Base-by-base conservation (phyloP, 2,329 filamentous ascomycete species). In the Xylaria sp. region DNA sequence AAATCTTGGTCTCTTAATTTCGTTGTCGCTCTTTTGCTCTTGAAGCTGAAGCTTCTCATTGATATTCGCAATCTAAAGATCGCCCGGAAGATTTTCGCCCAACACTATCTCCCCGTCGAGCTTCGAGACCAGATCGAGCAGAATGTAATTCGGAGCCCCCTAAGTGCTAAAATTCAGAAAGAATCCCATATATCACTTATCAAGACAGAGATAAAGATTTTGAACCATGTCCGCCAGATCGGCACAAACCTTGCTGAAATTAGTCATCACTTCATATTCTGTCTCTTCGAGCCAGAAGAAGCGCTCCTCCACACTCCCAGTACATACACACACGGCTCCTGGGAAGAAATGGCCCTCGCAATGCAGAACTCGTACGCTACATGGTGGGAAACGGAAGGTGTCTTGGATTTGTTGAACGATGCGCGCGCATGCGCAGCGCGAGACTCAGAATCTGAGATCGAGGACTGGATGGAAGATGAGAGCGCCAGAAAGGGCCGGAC, bases 31-130 rank as follows among this genome's bases (percentile, higher is more conserved):
- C 21, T 65, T 19, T 19, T 71, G 19, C 61, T 73, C 3, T 61
- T 73, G 8, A 73, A 73, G 54, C 41, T 73, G 7, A 71, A 72
- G 54, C 58, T 74, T 33, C 63, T 72, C 31, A 37, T 73, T 38
- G 72, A 74, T 41, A 51, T 73, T 38, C 63, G 67, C 60, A 67
- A 68, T 52, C 13, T 73, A 6, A 68, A 68, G 51, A 40, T 68
- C 53, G 35, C 55, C 13, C 64, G 70, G n/a, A 67, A 68, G 35
- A 27, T 67, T 33, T 25, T 69, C 15, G 27, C 54, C 25, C 43
- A 46, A 59, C 54, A 52, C 41, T 58, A 38, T 11, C 60, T 72
- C 19, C 69, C 67, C 15, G 7, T 41, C 15, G 65, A 70, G 48
- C 60, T 72, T 43, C 62, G 38, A 25, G 57, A 63, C 11, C 47